Percentiles rank a stretch among this genome's conserved stretches.
These are phyloP conservation scores for Scenedesmus sp. DNA, from an alignment of 163 green algal genomes.

Conservation along the genomic window DNA sequence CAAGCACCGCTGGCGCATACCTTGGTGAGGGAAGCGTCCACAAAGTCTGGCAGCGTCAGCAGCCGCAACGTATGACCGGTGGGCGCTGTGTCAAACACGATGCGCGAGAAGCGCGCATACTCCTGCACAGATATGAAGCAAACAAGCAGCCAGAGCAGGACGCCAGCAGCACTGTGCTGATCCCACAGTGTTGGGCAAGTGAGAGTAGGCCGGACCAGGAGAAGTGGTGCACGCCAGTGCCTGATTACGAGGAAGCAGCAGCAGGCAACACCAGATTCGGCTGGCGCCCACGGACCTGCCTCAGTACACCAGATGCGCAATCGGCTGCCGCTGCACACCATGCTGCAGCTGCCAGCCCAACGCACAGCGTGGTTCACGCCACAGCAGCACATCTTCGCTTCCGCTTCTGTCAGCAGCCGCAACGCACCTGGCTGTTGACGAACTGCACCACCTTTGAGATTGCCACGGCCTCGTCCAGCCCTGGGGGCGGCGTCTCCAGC, in stretches of 20 bases:
- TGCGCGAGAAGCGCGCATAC: slow-evolving; percentile 95
- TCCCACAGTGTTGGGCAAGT: not conserved
- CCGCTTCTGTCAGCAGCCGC: too few relatives aligned
- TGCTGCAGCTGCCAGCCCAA: too few relatives aligned
- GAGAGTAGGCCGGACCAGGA: too few relatives aligned
- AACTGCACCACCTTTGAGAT: slow-evolving; percentile 92
- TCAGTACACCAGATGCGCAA: too few relatives aligned
- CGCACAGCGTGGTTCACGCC: too few relatives aligned
- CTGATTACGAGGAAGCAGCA: too few relatives aligned
- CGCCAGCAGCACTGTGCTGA: not conserved
- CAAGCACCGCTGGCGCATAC: slow-evolving; percentile 33
- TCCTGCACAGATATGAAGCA: slow-evolving; percentile 74
- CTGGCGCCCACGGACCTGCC: too few relatives aligned
- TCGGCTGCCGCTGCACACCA: too few relatives aligned
- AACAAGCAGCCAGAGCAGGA: not conserved
- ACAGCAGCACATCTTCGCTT: too few relatives aligned
- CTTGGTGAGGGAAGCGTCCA: slow-evolving; percentile 74
- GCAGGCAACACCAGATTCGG: too few relatives aligned
- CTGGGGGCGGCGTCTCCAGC: slow-evolving; percentile 96
- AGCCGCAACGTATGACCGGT: slow-evolving; percentile 96
- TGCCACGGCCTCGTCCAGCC: slow-evolving; percentile 95
- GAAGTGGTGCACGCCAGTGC: too few relatives aligned
- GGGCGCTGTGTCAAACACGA: slow-evolving; percentile 99
- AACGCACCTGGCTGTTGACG: slow-evolving; percentile 48
- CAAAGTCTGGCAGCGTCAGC: slow-evolving; percentile 93